Conservation (phyloP, 2,329 filamentous ascomycete species). For the Myriosclerotinia duriaeana region DNA sequence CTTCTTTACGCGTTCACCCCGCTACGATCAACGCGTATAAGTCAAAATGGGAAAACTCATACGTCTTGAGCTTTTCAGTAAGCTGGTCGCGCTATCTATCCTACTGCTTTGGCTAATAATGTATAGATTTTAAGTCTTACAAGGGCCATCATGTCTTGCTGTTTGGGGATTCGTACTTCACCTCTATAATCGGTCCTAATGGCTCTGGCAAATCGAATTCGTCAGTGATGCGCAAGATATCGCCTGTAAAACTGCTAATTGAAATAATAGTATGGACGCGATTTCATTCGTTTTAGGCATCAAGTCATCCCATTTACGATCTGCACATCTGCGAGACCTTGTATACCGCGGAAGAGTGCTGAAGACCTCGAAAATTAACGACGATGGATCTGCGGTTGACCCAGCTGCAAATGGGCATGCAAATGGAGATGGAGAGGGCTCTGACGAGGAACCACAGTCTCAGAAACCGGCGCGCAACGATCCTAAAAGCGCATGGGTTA, state of each 20-base stretch:
- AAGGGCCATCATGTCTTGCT: conserved; percentile 92
- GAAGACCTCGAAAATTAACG: conserved; percentile 88
- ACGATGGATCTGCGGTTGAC: conserved; percentile 67
- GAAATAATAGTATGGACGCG: conserved; percentile 80
- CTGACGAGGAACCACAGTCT: conserved; percentile 57
- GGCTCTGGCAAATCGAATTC: conserved; percentile 99
- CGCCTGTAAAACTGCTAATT: conserved; percentile 32
- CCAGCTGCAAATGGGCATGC: conserved; percentile 58
- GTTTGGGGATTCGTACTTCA: conserved; percentile 98
- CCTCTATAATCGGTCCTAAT: conserved; percentile 98
- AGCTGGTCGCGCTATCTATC: conserved; percentile 40
- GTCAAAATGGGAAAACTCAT: conserved; percentile 91
- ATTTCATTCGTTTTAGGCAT: conserved; percentile 99
- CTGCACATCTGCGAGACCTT: conserved; percentile 87
- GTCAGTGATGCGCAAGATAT: conserved; percentile 55
- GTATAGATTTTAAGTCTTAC: conserved; percentile 95
- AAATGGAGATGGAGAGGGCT: conserved; percentile 59
- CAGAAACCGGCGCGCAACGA: conserved; percentile 72
- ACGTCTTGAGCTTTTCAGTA: conserved; percentile 90
- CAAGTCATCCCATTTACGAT: conserved; percentile 96
- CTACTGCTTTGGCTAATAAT: conserved; percentile 27
- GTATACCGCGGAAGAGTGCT: conserved; percentile 94
- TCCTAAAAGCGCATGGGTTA: conserved; percentile 95
- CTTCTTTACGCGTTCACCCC: conserved; percentile 32
- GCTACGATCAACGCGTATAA: conserved; percentile 33